Evolutionary conservation across 2,329 filamentous ascomycete species (phyloP).

Genomic region (Pseudonectria foliicola): DNA sequence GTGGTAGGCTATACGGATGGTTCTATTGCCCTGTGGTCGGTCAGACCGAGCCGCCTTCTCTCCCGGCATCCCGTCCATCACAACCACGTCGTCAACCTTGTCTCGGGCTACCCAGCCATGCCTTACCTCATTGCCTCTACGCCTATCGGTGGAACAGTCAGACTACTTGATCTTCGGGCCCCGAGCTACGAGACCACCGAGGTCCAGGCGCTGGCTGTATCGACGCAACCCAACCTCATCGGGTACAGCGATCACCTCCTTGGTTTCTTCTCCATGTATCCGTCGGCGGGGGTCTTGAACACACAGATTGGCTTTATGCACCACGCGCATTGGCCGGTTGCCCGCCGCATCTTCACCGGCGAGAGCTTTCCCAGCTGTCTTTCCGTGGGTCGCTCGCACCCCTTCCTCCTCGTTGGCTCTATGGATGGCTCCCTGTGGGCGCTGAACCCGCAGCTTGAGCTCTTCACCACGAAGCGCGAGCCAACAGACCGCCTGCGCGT

Average conservation of each 20-base stretch:
- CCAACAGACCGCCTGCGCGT: slow-evolving; percentile 31
- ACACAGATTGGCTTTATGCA: slow-evolving; percentile 47
- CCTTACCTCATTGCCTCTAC: slow-evolving; percentile 49
- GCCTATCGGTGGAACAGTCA: slow-evolving; percentile 46
- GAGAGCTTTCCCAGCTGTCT: slow-evolving; percentile 45
- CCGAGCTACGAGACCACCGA: slow-evolving; percentile 48
- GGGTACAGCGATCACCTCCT: slow-evolving; percentile 49
- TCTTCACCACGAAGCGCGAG: slow-evolving; percentile 28
- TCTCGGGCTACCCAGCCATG: slow-evolving; percentile 48
- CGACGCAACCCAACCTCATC: slow-evolving; percentile 46
- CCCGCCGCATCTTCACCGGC: slow-evolving; percentile 44
- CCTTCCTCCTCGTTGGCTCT: slow-evolving; percentile 46
- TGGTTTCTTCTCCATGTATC: slow-evolving; percentile 46
- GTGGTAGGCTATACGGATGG: slow-evolving; percentile 51
- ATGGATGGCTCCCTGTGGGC: slow-evolving; percentile 48
- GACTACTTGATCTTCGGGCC: slow-evolving; percentile 44
- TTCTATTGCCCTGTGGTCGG: slow-evolving; percentile 49
- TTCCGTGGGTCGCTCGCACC: slow-evolving; percentile 43
- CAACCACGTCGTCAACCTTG: slow-evolving; percentile 46
- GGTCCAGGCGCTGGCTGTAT: slow-evolving; percentile 42
- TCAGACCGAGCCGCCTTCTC: slow-evolving; percentile 41
- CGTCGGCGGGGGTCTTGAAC: slow-evolving; percentile 46
- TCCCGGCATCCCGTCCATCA: slow-evolving; percentile 47
- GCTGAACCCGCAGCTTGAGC: slow-evolving; percentile 31
- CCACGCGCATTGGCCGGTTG: slow-evolving; percentile 44